phyloP scores from a whole-genome alignment of 805 yeast genomes.

The Lipomyces chichibuensis region DNA sequence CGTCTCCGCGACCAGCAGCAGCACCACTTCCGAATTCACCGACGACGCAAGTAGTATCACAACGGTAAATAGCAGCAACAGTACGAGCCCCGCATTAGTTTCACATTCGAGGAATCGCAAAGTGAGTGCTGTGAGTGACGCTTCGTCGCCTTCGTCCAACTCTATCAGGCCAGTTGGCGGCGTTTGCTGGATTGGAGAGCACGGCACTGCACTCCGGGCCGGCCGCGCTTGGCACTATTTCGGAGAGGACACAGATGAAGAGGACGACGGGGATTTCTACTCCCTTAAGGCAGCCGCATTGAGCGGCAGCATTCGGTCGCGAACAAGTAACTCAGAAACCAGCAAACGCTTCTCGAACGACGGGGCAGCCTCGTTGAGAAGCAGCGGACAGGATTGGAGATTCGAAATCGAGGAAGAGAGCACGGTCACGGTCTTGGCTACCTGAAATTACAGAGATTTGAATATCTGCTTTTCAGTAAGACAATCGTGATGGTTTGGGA shows the following conservation, averaged over 20 bases:
- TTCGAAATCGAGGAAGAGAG: conserved; percentile 16
- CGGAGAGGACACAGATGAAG: conserved; percentile 16
- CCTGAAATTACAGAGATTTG: not conserved
- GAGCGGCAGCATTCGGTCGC: conserved; percentile 8
- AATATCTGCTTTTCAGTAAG: not conserved
- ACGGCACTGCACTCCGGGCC: conserved; percentile 15
- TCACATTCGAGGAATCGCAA: not conserved
- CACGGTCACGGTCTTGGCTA: conserved; percentile 8
- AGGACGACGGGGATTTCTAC: conserved; percentile 8
- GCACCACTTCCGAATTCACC: conserved; percentile 6
- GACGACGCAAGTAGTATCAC: not conserved
- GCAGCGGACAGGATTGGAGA: conserved; percentile 23
- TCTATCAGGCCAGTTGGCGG: conserved; percentile 11
- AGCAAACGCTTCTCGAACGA: conserved; percentile 1
- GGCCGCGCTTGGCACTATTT: conserved; percentile 9
- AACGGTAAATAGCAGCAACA: conserved; percentile 4
- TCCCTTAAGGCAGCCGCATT: not conserved
- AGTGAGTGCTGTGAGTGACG: not conserved
- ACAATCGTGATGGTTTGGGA: not conserved
- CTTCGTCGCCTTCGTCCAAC: not conserved
- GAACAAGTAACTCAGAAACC: not conserved
- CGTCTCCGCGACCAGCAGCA: conserved; percentile 1
- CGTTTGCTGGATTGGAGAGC: conserved; percentile 32
- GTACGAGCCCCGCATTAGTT: conserved; percentile 5
- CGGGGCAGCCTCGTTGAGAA: conserved; percentile 8